Percentiles rank a stretch among this genome's conserved stretches.
Evolutionary conservation across 345 rosid species (phyloP).

Genomic region (Aegle marmelos): DNA sequence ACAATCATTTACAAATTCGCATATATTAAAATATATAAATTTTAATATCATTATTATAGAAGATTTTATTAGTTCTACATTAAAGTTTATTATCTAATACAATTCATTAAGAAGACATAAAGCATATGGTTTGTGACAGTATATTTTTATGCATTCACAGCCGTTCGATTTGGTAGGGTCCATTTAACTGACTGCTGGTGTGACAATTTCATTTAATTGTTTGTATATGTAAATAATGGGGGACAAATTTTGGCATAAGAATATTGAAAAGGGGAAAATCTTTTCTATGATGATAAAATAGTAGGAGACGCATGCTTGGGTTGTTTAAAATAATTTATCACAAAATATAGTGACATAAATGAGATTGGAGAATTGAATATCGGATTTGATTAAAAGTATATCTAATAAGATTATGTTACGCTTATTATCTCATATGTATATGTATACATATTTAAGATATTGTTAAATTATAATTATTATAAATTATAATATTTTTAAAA

Average conservation of each 20-base stretch:
- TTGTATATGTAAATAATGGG: background rate
- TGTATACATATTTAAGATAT: no score
- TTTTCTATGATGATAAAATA: background rate
- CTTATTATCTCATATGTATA: no score
- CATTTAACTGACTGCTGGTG: background rate
- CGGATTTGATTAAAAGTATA: background rate
- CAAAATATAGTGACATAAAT: no score
- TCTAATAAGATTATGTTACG: no score
- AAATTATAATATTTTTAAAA: no score
- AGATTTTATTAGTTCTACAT: no score
- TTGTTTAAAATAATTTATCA: no score
- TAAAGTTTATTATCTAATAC: background rate
- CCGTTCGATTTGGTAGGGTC: background rate
- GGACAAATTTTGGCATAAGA: background rate
- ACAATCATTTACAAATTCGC: background rate
- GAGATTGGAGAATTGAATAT: background rate
- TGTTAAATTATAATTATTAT: no score
- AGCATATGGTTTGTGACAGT: background rate
- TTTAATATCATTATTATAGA: no score
- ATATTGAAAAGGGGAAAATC: constrained; percentile 1
- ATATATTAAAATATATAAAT: no score
- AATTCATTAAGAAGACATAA: background rate
- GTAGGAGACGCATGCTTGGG: fast-evolving
- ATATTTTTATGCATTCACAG: background rate
- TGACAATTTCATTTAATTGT: background rate